Conservation (phyloP, 805 yeast species). For the Starmerella powellii region DNA sequence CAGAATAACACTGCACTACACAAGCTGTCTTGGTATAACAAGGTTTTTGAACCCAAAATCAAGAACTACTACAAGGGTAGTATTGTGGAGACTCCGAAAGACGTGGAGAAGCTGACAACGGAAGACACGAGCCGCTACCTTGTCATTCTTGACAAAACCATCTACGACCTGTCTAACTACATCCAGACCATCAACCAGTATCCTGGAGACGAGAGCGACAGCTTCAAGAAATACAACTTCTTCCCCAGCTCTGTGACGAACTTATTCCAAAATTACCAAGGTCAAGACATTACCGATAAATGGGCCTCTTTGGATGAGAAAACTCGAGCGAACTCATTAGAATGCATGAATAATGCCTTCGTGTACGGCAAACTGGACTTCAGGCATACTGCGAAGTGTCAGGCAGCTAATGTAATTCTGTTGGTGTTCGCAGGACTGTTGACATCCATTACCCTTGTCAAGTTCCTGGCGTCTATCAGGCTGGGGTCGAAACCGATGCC, state of each 20-base stretch:
- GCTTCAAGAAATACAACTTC: slow-evolving; percentile 28
- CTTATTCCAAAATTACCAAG: slow-evolving; percentile 28
- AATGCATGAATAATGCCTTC: slow-evolving; percentile 31
- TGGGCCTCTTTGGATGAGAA: slow-evolving; percentile 24
- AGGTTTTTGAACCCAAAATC: slow-evolving; percentile 29
- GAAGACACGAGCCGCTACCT: slow-evolving; percentile 24
- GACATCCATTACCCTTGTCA: slow-evolving; percentile 31
- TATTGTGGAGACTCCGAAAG: slow-evolving; percentile 27
- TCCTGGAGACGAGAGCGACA: slow-evolving; percentile 20
- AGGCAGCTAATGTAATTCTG: slow-evolving; percentile 32
- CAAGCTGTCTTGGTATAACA: slow-evolving; percentile 30
- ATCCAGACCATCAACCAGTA: slow-evolving; percentile 26
- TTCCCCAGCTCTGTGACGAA: slow-evolving; percentile 27
- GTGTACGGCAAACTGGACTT: slow-evolving; percentile 31
- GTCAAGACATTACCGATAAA: slow-evolving; percentile 29
- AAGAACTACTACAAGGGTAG: slow-evolving; percentile 30
- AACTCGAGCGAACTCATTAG: slow-evolving; percentile 22
- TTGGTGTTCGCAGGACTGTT: slow-evolving; percentile 31
- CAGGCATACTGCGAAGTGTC: slow-evolving; percentile 32
- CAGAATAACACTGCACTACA: slow-evolving; percentile 28
- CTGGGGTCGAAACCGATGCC: slow-evolving; percentile 32
- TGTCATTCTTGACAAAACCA: slow-evolving; percentile 27
- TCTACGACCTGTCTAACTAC: slow-evolving; percentile 33
- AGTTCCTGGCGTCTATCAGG: slow-evolving; percentile 32
- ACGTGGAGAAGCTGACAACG: slow-evolving; percentile 21